Base-by-base conservation (phyloP, 306 rosid species). In the Pyrus communis region DNA sequence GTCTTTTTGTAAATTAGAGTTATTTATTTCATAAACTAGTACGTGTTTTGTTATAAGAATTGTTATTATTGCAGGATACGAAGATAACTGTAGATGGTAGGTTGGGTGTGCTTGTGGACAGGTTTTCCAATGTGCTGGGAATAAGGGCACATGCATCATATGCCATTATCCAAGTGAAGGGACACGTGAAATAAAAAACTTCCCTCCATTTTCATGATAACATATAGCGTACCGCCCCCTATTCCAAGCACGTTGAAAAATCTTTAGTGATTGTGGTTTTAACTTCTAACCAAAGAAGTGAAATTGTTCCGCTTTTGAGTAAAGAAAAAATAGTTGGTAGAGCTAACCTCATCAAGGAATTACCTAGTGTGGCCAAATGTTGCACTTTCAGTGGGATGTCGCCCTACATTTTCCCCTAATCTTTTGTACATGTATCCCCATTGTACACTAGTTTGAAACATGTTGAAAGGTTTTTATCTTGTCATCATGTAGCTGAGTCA, bases 261-360 rank as follows among this genome's bases (percentile, higher is more conserved):
- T 33, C 38, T 33, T 1, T 33, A 33, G 38, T 42, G 65, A 40
- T 35, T 49, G 75, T 76, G 67, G 77, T 79, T 82, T 80, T 82
- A 60, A n/a, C 79, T 19, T 83, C 68, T 51, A 65, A 57, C 22
- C 74, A 77, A 64, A 84, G 63, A 81, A 84, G 74, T 67, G 93
- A 84, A 78, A 91, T 75, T 58, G 59, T 75, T 51, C 90, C 90
- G 0, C 92, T 92, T 76, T 46, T 88, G 83, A 79, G 76, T 60
- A 75, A 5, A 33, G 7, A 80, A 78, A 90, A 88, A 14, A 67
- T 82, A 74, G 43, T 71, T 64, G 81, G 77, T 79, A 84, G 82
- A 63, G 67, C 86, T 79, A 85, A 81, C 73, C 65, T 64, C 18
- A 18, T 45, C 9, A 57, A 55, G 81, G 87, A 84, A 46, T 74